A percentile compares a stretch with the other conserved stretches of the same genome.
phyloP scores from a whole-genome alignment of 352 stramenopile species.

The Phytophthora quininea region DNA sequence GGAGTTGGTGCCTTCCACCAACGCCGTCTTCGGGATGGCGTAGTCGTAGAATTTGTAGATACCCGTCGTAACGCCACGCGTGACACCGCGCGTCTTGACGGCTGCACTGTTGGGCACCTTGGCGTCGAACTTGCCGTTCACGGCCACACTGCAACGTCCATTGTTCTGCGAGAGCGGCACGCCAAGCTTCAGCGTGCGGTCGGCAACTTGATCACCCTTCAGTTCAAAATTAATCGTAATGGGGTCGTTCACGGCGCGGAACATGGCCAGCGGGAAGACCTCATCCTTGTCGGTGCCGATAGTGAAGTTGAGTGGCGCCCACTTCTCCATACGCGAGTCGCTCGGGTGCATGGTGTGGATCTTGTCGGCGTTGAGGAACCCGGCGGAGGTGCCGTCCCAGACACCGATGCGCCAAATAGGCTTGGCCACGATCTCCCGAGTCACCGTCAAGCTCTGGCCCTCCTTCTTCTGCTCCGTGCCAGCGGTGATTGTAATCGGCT shows the following conservation, averaged over 20 bases:
- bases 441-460: slow-evolving; percentile 32
- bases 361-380: slow-evolving; percentile 61
- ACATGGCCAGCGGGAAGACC: slow-evolving; percentile 54
- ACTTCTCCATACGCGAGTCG: slow-evolving; percentile 47
- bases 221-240: slow-evolving; percentile 49
- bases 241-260: slow-evolving; percentile 56
- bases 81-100: slow-evolving; percentile 56
- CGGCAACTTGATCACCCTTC: slow-evolving; percentile 29
- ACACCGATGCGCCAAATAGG: slow-evolving; percentile 56
- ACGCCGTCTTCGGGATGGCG: slow-evolving; percentile 40
- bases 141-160: slow-evolving; percentile 41
- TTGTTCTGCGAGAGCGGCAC: slow-evolving; percentile 52
- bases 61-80: slow-evolving; percentile 44
- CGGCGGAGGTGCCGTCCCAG: slow-evolving; percentile 57
- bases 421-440: slow-evolving; percentile 19
- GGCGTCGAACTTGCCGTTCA: slow-evolving; percentile 48
- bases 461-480: slow-evolving; percentile 10
- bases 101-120: slow-evolving; percentile 36
- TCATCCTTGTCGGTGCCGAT: slow-evolving; percentile 30
- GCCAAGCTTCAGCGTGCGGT: slow-evolving; percentile 48
- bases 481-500: slow-evolving; percentile 29
- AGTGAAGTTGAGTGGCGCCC: slow-evolving; percentile 35
- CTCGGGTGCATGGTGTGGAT: slow-evolving; percentile 62
- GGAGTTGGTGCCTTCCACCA: slow-evolving; percentile 44
- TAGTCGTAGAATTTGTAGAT: slow-evolving; percentile 64